A percentile compares a stretch with the other conserved stretches of the same genome.
phyloP scores from a whole-genome alignment of 495 filamentous ascomycete species.

The Aspergillus hancockii region DNA sequence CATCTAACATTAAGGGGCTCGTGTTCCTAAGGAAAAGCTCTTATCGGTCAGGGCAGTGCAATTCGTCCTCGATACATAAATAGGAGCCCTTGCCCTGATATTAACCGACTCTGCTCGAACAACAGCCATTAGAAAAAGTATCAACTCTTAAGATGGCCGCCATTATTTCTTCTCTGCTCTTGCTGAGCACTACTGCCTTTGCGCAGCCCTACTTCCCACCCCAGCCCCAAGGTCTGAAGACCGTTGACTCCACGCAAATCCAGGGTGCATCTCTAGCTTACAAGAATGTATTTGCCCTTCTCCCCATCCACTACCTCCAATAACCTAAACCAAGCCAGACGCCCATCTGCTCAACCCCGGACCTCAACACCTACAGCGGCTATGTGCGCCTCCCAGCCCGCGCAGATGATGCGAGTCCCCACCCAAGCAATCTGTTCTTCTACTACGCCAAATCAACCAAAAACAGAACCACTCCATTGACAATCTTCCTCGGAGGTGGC shows the following conservation, averaged over 20 bases:
- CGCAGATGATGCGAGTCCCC: not conserved
- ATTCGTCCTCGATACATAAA: too few species aligned
- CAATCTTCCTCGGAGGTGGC: slow-evolving; percentile 13
- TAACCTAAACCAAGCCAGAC: not conserved
- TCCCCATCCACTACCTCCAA: not conserved
- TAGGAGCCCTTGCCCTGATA: too few species aligned
- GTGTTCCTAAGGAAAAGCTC: too few species aligned
- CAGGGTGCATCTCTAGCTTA: not conserved
- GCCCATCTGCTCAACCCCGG: not conserved
- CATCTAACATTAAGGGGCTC: too few species aligned
- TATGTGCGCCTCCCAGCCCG: not conserved
- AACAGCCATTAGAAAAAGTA: too few species aligned
- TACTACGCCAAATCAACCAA: slow-evolving; percentile 10
- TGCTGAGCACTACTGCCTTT: not conserved
- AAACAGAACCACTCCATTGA: slow-evolving; percentile 7
- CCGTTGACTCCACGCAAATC: not conserved
- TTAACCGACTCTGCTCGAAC: too few species aligned
- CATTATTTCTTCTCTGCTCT: not conserved
- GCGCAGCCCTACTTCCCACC: not conserved
- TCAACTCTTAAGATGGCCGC: too few species aligned
- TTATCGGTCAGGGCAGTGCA: too few species aligned
- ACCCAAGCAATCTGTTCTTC: not conserved
- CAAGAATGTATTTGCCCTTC: not conserved
- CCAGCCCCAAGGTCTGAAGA: not conserved
- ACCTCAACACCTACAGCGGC: not conserved